A percentile compares a stretch with the other conserved stretches of the same genome.
phyloP scores from a whole-genome alignment of 352 stramenopile genomes.

The Pythium scleroteichum region DNA sequence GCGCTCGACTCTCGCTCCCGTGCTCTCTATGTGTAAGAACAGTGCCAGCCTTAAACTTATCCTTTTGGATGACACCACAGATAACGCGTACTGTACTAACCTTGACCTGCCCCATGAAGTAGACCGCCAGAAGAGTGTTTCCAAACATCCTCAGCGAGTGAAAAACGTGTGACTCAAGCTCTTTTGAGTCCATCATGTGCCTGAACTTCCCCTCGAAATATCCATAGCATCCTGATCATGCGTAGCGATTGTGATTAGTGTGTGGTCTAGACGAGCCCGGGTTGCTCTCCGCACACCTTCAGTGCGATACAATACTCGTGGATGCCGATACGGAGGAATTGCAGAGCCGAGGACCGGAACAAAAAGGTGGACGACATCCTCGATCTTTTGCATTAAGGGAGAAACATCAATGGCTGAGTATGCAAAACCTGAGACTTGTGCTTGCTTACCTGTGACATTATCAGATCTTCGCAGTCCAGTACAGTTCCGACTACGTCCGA shows the following conservation, averaged over 20 bases:
- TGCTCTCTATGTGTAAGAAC: background rate
- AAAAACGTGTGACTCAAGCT: conserved; percentile 82
- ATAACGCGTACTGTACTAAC: too few species aligned
- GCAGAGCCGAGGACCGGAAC: conserved; percentile 66
- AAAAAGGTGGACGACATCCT: conserved; percentile 70
- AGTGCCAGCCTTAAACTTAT: too few species aligned
- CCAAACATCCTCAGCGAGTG: conserved; percentile 80
- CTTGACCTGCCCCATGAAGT: conserved; percentile 38
- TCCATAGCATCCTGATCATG: conserved; percentile 71
- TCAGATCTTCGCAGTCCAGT: conserved; percentile 19
- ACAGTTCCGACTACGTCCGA: conserved; percentile 31
- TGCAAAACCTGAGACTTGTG: background rate
- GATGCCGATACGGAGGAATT: conserved; percentile 76
- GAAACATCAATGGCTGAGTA: too few species aligned
- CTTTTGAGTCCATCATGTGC: conserved; percentile 72
- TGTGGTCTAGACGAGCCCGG: background rate
- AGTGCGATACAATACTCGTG: conserved; percentile 63
- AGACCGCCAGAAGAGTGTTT: conserved; percentile 69
- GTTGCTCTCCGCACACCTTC: conserved; percentile 36
- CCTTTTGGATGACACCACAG: too few species aligned
- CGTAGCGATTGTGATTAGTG: too few species aligned
- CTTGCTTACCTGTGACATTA: conserved; percentile 19
- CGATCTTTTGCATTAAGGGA: conserved; percentile 32
- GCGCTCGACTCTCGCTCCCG: too few species aligned
- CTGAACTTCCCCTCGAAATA: conserved; percentile 87